These are phyloP conservation scores for Clathrus columnatus DNA, from an alignment of 768 basidiomycete species.

Conservation along the genomic window DNA sequence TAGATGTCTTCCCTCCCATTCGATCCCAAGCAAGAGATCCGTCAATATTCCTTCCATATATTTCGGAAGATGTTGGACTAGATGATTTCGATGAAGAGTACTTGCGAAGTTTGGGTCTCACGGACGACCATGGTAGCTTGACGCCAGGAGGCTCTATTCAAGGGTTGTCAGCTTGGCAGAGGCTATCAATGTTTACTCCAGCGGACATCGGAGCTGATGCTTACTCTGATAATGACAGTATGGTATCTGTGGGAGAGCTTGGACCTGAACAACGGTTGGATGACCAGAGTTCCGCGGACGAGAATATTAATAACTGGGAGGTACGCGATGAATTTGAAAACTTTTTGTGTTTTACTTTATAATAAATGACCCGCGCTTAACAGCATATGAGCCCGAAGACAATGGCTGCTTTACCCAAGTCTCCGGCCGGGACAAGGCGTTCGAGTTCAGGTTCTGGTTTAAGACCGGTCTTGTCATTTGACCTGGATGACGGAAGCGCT, in stretches of 20 bases:
- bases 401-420: constrained; percentile 87
- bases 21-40: constrained; percentile 81
- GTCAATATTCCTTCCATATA: constrained; percentile 80
- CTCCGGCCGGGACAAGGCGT: constrained; percentile 67
- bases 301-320: constrained; percentile 95
- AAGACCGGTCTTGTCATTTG: constrained; percentile 71
- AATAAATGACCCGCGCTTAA: not conserved
- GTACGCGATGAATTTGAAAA: constrained; percentile 33
- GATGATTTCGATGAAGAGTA: constrained; percentile 98
- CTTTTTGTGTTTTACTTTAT: constrained; percentile 1
- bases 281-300: constrained; percentile 52
- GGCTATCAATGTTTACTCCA: constrained; percentile 56
- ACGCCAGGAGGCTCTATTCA: constrained; percentile 19
- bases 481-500: constrained; percentile 67
- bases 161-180: constrained; percentile 56
- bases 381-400: constrained; percentile 97
- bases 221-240: constrained; percentile 92
- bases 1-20: constrained; percentile 91
- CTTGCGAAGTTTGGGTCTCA: constrained; percentile 76
- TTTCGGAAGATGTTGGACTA: constrained; percentile 88
- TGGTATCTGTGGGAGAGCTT: constrained; percentile 82
- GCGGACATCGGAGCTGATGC: constrained; percentile 75
- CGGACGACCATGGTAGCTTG: constrained; percentile 41
- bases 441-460: constrained; percentile 80
- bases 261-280: constrained; percentile 70